These are phyloP conservation scores for Colletotrichum sansevieriae DNA, from an alignment of 2,329 filamentous ascomycete species.

Conservation along the genomic window DNA sequence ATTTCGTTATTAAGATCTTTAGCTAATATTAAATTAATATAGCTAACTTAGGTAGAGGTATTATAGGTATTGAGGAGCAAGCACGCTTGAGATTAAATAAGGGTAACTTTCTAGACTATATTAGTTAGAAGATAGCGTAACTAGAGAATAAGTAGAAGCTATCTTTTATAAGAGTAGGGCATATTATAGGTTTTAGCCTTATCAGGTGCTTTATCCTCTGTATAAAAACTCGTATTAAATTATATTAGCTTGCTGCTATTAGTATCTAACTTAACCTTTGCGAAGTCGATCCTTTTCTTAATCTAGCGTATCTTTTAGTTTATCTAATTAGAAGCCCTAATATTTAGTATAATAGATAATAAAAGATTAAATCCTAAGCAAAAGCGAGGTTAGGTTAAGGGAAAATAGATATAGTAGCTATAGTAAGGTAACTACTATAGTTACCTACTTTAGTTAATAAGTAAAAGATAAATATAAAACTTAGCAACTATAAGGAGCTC, in stretches of 20 bases:
- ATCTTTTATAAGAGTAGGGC: constrained; percentile 1
- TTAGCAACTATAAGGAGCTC: no score
- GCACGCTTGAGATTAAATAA: neutral
- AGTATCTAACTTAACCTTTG: neutral
- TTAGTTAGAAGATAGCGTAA: neutral
- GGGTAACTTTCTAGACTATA: neutral
- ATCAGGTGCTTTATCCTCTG: neutral
- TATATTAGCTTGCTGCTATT: neutral
- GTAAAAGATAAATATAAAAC: no score
- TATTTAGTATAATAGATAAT: no score
- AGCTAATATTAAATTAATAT: neutral
- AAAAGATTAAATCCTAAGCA: no score
- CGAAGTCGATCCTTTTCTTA: neutral
- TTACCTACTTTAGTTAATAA: no score
- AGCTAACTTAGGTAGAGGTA: neutral
- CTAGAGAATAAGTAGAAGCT: neutral
- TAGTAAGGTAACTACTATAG: no score
- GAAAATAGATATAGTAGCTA: no score
- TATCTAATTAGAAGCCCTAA: no score
- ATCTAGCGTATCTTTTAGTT: neutral
- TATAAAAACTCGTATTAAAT: neutral
- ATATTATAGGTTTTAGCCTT: neutral
- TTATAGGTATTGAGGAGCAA: neutral
- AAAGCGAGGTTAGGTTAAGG: no score
- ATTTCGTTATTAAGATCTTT: neutral